Evolutionary conservation across 1,139 yeast genomes (phyloP).

Genomic region (Diutina siamensis): DNA sequence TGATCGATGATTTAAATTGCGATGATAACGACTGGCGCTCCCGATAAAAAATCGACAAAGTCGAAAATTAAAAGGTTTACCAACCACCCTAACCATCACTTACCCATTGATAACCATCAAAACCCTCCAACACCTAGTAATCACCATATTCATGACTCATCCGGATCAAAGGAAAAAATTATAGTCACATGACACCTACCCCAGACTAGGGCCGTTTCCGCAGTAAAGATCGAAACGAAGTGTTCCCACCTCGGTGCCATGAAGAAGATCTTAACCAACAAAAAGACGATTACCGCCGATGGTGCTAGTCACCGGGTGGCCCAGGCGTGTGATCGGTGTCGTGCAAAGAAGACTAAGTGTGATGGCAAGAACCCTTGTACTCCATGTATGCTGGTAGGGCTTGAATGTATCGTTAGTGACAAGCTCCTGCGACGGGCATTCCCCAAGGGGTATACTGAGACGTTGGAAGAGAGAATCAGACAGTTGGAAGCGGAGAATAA

Average conservation of each 20-base stretch:
- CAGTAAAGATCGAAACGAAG: no score
- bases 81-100: no score
- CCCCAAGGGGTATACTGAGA: slow-evolving; percentile 41
- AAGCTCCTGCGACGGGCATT: slow-evolving; percentile 30
- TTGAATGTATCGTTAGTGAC: slow-evolving; percentile 35
- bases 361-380: slow-evolving; percentile 53
- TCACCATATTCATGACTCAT: no score
- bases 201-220: slow-evolving; percentile 2
- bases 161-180: background rate
- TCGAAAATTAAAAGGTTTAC: no score
- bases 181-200: background rate
- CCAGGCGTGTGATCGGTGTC: slow-evolving; percentile 80
- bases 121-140: no score
- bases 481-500: slow-evolving; percentile 35
- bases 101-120: no score
- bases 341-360: slow-evolving; percentile 69
- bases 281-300: background rate
- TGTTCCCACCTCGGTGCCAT: background rate
- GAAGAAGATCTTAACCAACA: slow-evolving; percentile 5
- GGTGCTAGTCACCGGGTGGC: slow-evolving; percentile 36
- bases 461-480: slow-evolving; percentile 33
- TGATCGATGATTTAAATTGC: no score
- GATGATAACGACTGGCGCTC: no score
- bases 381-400: slow-evolving; percentile 30
- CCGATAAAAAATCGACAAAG: no score